These are phyloP conservation scores for Neckera pumila DNA, from an alignment of 225 moss, liverwort and hornwort genomes.

Conservation along the genomic window DNA sequence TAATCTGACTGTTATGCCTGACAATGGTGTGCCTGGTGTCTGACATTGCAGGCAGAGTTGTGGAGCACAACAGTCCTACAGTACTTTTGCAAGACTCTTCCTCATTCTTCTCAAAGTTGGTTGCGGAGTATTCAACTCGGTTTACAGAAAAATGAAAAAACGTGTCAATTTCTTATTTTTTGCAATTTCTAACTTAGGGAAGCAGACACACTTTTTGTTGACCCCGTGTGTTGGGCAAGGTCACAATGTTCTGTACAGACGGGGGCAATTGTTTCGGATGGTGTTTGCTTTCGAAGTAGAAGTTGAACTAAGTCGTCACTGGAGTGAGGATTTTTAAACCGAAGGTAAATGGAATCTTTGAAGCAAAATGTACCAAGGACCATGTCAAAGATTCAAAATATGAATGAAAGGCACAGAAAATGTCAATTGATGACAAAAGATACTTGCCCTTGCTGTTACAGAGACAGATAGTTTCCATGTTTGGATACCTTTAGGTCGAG, in stretches of 20 bases:
- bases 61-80: conserved; percentile 17
- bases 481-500: neutral
- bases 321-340: neutral
- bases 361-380: no score
- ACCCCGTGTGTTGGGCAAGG: neutral
- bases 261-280: neutral
- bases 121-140: conserved; percentile 14
- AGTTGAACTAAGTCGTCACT: no score
- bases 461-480: neutral
- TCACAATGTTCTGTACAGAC: neutral
- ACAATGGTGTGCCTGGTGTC: neutral
- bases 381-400: neutral
- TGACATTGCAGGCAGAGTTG: conserved; percentile 9
- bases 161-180: neutral
- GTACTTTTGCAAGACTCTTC: conserved; percentile 15
- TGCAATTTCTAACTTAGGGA: neutral
- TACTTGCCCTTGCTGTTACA: neutral
- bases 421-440: neutral
- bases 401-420: neutral
- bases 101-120: conserved; percentile 33
- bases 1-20: neutral
- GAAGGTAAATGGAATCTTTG: neutral
- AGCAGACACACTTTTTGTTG: neutral
- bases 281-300: neutral
- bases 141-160: neutral